Percentiles rank a stretch among this genome's conserved stretches.
phyloP scores from a whole-genome alignment of 2,329 filamentous ascomycete species.

The Elsinoe batatas region DNA sequence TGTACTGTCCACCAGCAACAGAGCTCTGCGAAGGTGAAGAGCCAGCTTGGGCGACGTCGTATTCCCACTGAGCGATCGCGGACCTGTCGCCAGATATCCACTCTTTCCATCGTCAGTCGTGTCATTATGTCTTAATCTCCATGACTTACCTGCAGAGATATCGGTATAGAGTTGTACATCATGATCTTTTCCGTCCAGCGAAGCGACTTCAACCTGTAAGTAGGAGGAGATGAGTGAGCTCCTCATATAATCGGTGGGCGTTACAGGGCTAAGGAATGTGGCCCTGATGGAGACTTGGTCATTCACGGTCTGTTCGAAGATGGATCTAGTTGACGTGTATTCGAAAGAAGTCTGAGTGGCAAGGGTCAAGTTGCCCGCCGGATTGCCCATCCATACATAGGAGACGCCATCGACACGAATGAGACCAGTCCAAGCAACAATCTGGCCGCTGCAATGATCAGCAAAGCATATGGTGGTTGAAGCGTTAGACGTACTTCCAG shows the following conservation, averaged over 20 bases:
- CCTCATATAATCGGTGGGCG: slow-evolving; percentile 53
- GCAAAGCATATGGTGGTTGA: neutral
- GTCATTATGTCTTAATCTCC: neutral
- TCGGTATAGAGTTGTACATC: slow-evolving; percentile 63
- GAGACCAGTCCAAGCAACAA: slow-evolving; percentile 29
- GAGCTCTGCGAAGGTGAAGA: neutral
- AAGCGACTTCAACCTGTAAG: slow-evolving; percentile 52
- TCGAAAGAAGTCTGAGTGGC: slow-evolving; percentile 54
- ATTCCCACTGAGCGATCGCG: slow-evolving; percentile 53
- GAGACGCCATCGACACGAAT: slow-evolving; percentile 55
- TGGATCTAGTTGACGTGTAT: slow-evolving; percentile 64
- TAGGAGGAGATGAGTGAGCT: slow-evolving; percentile 65
- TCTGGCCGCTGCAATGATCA: slow-evolving; percentile 14
- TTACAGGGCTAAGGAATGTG: slow-evolving; percentile 62
- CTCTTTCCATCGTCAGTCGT: slow-evolving; percentile 39
- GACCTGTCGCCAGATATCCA: slow-evolving; percentile 56
- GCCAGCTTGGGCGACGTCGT: slow-evolving; percentile 27
- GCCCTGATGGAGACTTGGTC: slow-evolving; percentile 54
- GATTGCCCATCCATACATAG: slow-evolving; percentile 60
- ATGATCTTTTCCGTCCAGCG: slow-evolving; percentile 53
- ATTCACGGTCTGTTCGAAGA: slow-evolving; percentile 57
- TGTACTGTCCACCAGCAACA: neutral
- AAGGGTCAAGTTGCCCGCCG: slow-evolving; percentile 33
- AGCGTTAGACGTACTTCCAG: slow-evolving; percentile 49
- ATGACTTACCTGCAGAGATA: slow-evolving; percentile 52